Evolutionary conservation across 345 rosid genomes (phyloP), one percentile per base, ranked within the genome.

Genomic region (Excoecaria cochinchinensis): DNA sequence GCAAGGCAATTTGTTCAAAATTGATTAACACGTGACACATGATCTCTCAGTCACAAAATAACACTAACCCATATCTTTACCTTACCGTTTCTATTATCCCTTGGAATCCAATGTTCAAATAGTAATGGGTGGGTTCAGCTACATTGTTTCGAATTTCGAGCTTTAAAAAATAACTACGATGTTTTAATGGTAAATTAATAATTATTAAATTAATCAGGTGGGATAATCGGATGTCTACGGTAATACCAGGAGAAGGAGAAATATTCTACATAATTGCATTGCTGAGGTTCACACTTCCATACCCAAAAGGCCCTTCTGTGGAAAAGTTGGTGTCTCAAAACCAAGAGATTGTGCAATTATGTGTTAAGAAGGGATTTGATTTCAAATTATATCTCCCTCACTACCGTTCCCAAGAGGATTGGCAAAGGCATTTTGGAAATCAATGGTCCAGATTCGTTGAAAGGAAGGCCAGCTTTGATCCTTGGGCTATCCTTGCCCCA

Each of bases 311-410:
- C 8, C 77, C 84, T 3, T 48, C 83, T 19, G 87, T 85, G 0
- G 88, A 89, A 19, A 81, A 83, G 72, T 3, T 86, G 89, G 92
- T 91, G 11, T 73, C 78, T 39, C 93, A 91, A 67, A 95, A 95
- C 71, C 82, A 78, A 0, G 92, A 91, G 73, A 90, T 95, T 40
- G 74, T 91, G 21, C 85, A 83, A 10, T 76, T 79, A 42, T 95
- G 99, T 80, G 76, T 52, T 8, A 50, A 80, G 19, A 84, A 63
- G 15, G 85, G 84, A 24, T 75, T 90, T n/a, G 99, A 90, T 78
- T 95, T 88, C 85, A 95, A 95, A 78, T 62, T 88, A 8, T 95
- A 93, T 81, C 90, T 93, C 47, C 98, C 99, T 77, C 92, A 93
- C 79, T 93, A 93, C 85, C 84, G 89, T 60, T 84, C 91, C 8